Base-by-base conservation (phyloP, 495 filamentous ascomycete species). In the Penicillium egyptiacum region DNA sequence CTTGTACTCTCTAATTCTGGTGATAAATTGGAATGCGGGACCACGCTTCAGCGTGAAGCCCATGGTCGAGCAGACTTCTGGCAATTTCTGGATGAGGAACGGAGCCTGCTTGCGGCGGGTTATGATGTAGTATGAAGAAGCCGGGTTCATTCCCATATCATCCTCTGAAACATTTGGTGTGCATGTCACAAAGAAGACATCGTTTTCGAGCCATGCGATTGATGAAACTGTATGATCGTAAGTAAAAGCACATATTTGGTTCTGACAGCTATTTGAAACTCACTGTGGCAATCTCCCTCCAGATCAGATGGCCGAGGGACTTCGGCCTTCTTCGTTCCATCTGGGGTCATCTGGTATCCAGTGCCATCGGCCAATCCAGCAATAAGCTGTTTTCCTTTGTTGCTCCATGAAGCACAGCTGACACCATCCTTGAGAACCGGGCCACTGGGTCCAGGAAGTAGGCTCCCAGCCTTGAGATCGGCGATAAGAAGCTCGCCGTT, bases 381-480 rank as follows among this genome's bases (percentile, higher is more conserved):
- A 6, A 97, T 82, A 22, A 99, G 77, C 68, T 96, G 92, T 68
- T 96, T 98, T 41, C 95, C 95, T 62, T 85, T 89, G 50, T 83
- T 86, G 67, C 93, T 98, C 95, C 95, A 99, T 40, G 88, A 85
- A 2, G 92, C 83, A 67, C 88, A 93, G 65, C 88, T 92, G 12
- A 96, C 92, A 26, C 87, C 85, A 26, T 82, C 74, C 57, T 85
- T 88, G 56, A 96, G 70, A 0, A 87, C 72, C 40, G 81, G 82
- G 3, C 92, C 89, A 59, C 82, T 86, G 10, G 79, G 58, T 2
- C 86, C 86, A 16, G 77, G 79, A 25, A 86, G 64, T 35, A 88
- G 74, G 46, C 76, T 81, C 37, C 83, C 81, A 23, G 83, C 80
- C 53, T 86, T 85, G 49, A 98, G 69, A 67, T 96, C 89, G 9